These are phyloP conservation scores for Gossypium laxum DNA, from an alignment of 441 rosid genomes.

Conservation along the genomic window DNA sequence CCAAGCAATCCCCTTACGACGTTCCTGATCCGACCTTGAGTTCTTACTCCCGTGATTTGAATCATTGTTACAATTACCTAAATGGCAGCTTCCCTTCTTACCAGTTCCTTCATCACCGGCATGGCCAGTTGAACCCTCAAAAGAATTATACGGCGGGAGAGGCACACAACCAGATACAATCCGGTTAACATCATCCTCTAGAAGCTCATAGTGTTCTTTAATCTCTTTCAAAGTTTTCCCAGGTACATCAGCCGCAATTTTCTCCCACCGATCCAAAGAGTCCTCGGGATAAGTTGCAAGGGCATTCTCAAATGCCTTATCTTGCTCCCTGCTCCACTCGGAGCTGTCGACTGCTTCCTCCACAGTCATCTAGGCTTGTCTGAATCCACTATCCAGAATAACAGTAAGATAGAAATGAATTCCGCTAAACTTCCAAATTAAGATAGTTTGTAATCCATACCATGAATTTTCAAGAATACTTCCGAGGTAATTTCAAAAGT, in stretches of 20 bases:
- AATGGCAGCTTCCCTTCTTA: constrained; percentile 46
- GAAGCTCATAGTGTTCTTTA: constrained; percentile 67
- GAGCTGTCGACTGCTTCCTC: constrained; percentile 57
- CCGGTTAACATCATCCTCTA: constrained; percentile 62
- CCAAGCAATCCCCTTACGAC: constrained; percentile 97
- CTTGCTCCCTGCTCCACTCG: constrained; percentile 77
- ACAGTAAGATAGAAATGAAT: constrained; percentile 18
- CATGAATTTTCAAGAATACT: constrained; percentile 16
- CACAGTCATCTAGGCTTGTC: constrained; percentile 47
- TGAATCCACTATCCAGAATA: constrained; percentile 20
- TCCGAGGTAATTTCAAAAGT: constrained; percentile 15
- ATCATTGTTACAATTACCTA: constrained; percentile 44
- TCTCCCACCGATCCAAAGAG: constrained; percentile 63
- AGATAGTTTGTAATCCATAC: constrained; percentile 22
- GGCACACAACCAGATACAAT: constrained; percentile 86
- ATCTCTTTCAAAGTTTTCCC: constrained; percentile 77
- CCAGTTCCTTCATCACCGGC: constrained; percentile 61
- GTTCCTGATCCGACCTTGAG: constrained; percentile 85
- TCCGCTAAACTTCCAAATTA: constrained; percentile 17
- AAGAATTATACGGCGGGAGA: constrained; percentile 55
- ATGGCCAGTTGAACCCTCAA: constrained; percentile 53
- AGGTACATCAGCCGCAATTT: constrained; percentile 66
- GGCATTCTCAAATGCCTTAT: constrained; percentile 86
- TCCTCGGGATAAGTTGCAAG: constrained; percentile 59
- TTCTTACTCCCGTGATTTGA: constrained; percentile 64